Evolutionary conservation across 305 asterid genomes (phyloP).

Genomic region (Fraxinus albicans): DNA sequence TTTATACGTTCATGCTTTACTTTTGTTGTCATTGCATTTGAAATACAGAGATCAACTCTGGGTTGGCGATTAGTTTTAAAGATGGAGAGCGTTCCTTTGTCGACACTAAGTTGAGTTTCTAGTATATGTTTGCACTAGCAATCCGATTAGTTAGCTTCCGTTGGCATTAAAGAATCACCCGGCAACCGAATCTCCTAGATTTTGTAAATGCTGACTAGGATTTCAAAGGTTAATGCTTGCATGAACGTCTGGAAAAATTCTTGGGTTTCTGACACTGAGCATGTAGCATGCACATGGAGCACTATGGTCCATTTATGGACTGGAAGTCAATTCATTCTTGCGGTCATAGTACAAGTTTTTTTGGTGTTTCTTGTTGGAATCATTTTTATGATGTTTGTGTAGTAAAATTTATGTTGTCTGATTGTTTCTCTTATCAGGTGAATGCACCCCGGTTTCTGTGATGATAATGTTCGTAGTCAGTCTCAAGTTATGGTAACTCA

Average conservation of each 20-base stretch:
- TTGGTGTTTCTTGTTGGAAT: neutral
- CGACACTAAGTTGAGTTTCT: neutral
- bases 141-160: neutral
- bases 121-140: neutral
- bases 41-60: neutral
- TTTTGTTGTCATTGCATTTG: neutral
- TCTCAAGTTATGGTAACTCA: neutral
- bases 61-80: neutral
- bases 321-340: neutral
- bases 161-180: neutral
- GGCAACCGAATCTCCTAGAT: neutral
- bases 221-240: neutral
- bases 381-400: neutral
- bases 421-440: constrained; percentile 16
- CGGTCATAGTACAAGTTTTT: neutral
- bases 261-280: neutral
- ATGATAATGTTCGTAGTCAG: neutral
- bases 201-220: neutral
- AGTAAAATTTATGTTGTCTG: neutral
- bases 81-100: neutral
- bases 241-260: neutral
- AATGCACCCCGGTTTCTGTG: neutral
- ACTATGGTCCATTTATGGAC: neutral
- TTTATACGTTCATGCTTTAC: no score
- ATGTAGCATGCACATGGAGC: neutral